Evolutionary conservation across 441 rosid genomes (phyloP).

Genomic region (Cnidoscolus chayamansa): DNA sequence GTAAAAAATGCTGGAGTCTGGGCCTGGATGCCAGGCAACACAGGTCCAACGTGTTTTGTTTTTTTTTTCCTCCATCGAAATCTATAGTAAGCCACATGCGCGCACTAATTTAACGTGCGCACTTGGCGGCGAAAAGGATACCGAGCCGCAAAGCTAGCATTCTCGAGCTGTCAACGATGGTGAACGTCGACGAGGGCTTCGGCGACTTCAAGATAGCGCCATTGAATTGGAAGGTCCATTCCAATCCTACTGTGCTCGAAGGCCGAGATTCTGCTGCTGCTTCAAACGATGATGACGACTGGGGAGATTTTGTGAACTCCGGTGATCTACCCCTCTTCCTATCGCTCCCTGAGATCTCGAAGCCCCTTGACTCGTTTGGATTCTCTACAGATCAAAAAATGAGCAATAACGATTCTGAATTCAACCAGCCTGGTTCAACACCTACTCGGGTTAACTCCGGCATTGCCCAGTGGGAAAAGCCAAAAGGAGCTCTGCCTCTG

Average conservation of each 20-base stretch:
- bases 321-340: conserved; percentile 25
- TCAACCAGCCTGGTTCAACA: conserved; percentile 28
- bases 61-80: too few species aligned
- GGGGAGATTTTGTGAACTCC: conserved; percentile 64
- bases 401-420: conserved; percentile 10
- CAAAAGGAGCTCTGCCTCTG: conserved; percentile 71
- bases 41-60: too few species aligned
- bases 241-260: conserved; percentile 26
- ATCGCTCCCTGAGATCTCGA: conserved; percentile 29
- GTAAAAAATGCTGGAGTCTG: too few species aligned
- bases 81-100: not conserved
- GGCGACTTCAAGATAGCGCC: conserved; percentile 46
- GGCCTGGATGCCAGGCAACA: too few species aligned
- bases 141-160: not conserved
- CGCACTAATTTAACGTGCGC: conserved; percentile 23
- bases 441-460: conserved; percentile 35
- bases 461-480: conserved; percentile 38
- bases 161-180: conserved; percentile 23
- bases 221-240: conserved; percentile 15
- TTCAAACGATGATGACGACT: conserved; percentile 45
- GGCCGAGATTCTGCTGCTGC: conserved; percentile 31
- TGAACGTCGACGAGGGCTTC: conserved; percentile 39
- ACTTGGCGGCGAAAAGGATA: conserved; percentile 1
- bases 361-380: conserved; percentile 21
- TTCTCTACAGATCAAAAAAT: conserved; percentile 20